Base-by-base conservation (phyloP, 768 basidiomycete species). In the Coprinopsis cinerea region DNA sequence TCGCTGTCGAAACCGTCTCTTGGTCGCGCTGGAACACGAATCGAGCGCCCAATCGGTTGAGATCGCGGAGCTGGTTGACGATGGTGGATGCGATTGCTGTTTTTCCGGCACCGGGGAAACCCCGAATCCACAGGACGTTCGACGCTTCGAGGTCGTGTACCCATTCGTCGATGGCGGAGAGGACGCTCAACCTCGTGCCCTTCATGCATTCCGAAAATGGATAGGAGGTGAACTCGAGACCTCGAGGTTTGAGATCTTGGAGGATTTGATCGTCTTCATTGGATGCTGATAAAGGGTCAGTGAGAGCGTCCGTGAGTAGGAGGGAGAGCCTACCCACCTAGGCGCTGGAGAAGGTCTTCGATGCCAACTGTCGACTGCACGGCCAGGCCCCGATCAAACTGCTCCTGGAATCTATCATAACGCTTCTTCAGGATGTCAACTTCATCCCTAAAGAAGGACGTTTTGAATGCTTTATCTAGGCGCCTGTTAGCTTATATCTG, bases 51-150 rank as follows among this genome's bases (percentile, higher is more conserved):
- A 58, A 51, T 1, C 49, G 51, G 28, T 32, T 32, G 2, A n/a
- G 42, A 2, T 13, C 20, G 1, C 39, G 44, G 9, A 58, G 36
- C 15, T 42, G 37, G 14, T n/a, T 40, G 10, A 48, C 49, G 26
- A 59, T 42, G 11, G 48, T 54, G 1, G 54, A 47, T 3, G 57
- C 55, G 11, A 61, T 53, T 18, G 59, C 43, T 15, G 61, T 62
- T 23, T 63, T 63, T 11, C 62, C 62, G 1, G 53, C 57, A 15
- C 60, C 60, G 9, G 60, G 60, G 48, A 45, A 49, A 4, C 61
- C 61, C 5, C 37, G 42, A 24, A 63, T 42, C 59, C 58, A 59
- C 23, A 59, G 50, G 13, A 63, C 55, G 41, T 61, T 63, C 2
- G 23, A 32, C 20, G 52, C 55, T 10, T 53, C 42, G 17, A 51